Evolutionary conservation across 1,284 basidiomycete species (phyloP).

Genomic region (Pyrrhoderma lamaoense): DNA sequence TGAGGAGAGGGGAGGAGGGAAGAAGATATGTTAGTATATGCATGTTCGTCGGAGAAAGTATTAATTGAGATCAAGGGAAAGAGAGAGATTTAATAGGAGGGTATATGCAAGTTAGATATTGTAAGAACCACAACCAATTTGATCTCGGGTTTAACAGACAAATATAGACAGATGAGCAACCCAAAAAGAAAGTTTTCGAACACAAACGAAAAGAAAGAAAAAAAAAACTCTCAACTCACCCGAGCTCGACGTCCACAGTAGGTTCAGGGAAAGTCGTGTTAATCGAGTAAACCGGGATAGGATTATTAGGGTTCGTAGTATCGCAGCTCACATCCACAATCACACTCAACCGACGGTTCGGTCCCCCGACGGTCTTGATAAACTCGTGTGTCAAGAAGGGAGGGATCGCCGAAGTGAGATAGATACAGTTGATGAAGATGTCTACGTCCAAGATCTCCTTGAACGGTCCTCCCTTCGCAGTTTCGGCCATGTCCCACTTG

Average conservation of each 20-base stretch:
- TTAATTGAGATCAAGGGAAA: too few species aligned
- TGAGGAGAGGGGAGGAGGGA: too few species aligned
- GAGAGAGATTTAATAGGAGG: too few species aligned
- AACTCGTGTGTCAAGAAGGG: conserved; percentile 78
- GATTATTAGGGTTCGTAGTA: conserved; percentile 98
- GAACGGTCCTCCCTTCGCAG: conserved; percentile 96
- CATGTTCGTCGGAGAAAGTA: too few species aligned
- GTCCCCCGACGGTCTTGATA: conserved; percentile 62
- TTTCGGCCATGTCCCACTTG: conserved; percentile 98
- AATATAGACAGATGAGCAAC: not conserved
- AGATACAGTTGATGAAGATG: conserved; percentile 99
- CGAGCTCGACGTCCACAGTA: conserved; percentile 81
- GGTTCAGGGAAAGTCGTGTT: conserved; percentile 96
- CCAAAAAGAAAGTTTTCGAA: not conserved
- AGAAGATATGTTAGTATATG: too few species aligned
- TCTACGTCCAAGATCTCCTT: conserved; percentile 94
- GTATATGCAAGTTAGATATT: too few species aligned
- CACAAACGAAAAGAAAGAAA: not conserved
- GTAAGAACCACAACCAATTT: too few species aligned
- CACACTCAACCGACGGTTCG: conserved; percentile 64
- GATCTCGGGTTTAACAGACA: too few species aligned
- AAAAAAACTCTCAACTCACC: conserved; percentile 39
- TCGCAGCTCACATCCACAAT: conserved; percentile 99
- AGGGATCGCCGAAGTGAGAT: conserved; percentile 85
- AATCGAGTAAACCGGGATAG: conserved; percentile 91